Evolutionary conservation across 345 rosid genomes (phyloP).

Genomic region (Clausena lansium): DNA sequence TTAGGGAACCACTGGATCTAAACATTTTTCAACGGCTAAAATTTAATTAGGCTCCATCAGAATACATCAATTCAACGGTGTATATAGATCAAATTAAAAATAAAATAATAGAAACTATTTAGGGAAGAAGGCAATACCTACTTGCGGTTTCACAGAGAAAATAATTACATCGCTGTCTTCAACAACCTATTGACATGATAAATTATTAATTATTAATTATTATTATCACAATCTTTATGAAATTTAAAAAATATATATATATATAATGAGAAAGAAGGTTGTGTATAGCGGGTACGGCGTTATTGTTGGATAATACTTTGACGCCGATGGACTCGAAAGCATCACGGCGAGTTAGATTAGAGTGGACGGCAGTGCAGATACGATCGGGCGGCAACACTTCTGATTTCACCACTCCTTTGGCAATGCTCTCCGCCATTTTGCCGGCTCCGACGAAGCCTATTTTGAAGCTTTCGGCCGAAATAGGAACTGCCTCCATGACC

Average conservation of each 20-base stretch:
- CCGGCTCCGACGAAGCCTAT: slow-evolving; percentile 89
- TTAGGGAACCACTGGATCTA: too few relatives aligned
- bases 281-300: slow-evolving; percentile 35
- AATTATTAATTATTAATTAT: not conserved
- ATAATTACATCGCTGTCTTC: slow-evolving; percentile 72
- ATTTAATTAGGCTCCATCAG: not conserved
- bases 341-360: slow-evolving; percentile 52
- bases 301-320: slow-evolving; percentile 42
- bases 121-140: slow-evolving; percentile 37
- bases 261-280: not conserved
- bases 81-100: not conserved
- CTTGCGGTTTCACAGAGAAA: slow-evolving; percentile 93
- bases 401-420: slow-evolving; percentile 70
- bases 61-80: too few relatives aligned
- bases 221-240: not conserved
- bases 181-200: slow-evolving; percentile 56
- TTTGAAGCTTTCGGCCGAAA: slow-evolving; percentile 45
- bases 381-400: slow-evolving; percentile 70
- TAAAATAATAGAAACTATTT: not conserved
- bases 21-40: not conserved
- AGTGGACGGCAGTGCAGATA: slow-evolving; percentile 62
- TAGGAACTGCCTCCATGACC: slow-evolving; percentile 47
- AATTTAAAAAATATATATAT: not conserved
- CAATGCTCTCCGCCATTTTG: slow-evolving; percentile 93
- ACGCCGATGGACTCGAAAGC: slow-evolving; percentile 77